Evolutionary conservation across 495 filamentous ascomycete species (phyloP), one percentile per base, ranked within the genome.

Genomic region (Penicillium bovifimosum): DNA sequence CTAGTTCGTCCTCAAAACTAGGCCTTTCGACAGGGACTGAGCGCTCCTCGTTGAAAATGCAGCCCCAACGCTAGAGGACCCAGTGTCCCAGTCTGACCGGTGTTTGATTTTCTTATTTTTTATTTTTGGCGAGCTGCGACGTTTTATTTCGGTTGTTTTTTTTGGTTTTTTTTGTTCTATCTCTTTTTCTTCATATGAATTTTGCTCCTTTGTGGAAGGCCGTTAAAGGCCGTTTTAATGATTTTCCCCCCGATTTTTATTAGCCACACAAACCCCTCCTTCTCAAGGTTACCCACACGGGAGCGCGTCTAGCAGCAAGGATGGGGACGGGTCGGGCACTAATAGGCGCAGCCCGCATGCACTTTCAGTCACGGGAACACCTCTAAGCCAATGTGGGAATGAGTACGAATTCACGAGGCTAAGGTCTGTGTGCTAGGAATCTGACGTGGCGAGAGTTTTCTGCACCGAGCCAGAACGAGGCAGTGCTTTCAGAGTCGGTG

Each of bases 301-400:
- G 57, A 63, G 60, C 60, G 63, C 63, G 63, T 61, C 60, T 64
- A 65, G 60, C 62, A 60, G 17, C 55, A 59, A 35, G 60, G 53
- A 61, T 61, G 60, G 58, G 56, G 61, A 61, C 55, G 43, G 29
- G 55, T 63, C 58, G 63, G 61, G 60, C 63, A 66, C 63, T 66
- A 64, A 66, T 66, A 66, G 63, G 31, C 63, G 63, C 67, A 59
- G 61, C 69, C 71, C 71, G 71, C 71, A 74, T 70, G 62, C 58
- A 41, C 24, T 38, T 51, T 58, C 63, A 39, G 63, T 74, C 71
- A 74, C 68, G 71, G 71, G 71, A 74, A 59, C 60, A 59, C n/a
- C 61, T 65, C 68, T 71, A 53, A 3, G 27, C 29, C 28, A 50
- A 42, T 48, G 14, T 38, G 34, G 46, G 27, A 26, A 16, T 38